These are phyloP conservation scores for button mushroom (Agaricus bisporus) DNA, from an alignment of 768 basidiomycete species.

Conservation along the genomic window DNA sequence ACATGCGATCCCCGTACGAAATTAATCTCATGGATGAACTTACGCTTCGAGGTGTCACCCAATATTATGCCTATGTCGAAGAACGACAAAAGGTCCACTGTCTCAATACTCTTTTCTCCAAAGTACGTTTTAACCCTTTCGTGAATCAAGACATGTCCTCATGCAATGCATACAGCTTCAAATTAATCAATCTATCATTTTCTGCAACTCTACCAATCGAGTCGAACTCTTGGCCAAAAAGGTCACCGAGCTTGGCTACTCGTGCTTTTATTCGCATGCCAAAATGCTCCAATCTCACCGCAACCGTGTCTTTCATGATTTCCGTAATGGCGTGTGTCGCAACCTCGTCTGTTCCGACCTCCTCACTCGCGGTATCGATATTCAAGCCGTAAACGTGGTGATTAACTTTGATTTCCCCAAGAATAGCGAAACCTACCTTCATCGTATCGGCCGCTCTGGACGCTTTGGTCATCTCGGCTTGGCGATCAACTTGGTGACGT, in stretches of 20 bases:
- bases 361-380: constrained; percentile 98
- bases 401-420: constrained; percentile 99
- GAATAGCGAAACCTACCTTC: constrained; percentile 97
- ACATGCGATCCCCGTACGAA: constrained; percentile 94
- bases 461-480: constrained; percentile 96
- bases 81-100: constrained; percentile 99
- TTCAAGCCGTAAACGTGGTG: constrained; percentile 99
- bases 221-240: constrained; percentile 99
- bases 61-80: constrained; percentile 99
- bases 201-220: constrained; percentile 99
- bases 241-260: constrained; percentile 98
- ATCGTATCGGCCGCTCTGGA: constrained; percentile 96
- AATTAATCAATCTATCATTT: constrained; percentile 99
- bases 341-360: constrained; percentile 98
- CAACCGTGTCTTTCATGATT: constrained; percentile 99
- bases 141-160: neutral
- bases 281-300: constrained; percentile 99
- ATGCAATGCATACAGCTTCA: constrained; percentile 59
- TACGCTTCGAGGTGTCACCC: constrained; percentile 95
- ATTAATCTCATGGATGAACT: constrained; percentile 99
- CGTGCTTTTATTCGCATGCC: constrained; percentile 99
- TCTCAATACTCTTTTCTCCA: constrained; percentile 98
- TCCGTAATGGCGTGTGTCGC: constrained; percentile 96
- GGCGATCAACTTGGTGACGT: constrained; percentile 96
- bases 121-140: constrained; percentile 42